Conservation (phyloP, 345 rosid genomes). For the Arabis alpina region DNA sequence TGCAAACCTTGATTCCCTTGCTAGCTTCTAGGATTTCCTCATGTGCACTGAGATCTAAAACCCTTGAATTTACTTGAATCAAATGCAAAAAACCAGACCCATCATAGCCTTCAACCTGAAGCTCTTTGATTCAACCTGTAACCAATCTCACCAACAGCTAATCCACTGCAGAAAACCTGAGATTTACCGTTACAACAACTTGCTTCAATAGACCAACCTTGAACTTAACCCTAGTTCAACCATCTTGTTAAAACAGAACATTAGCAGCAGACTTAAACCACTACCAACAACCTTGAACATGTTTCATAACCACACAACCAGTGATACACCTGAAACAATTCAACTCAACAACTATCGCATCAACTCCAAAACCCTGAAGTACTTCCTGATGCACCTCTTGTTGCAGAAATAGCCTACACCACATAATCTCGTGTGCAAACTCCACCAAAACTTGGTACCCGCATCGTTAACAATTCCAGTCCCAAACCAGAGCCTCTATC, state of each 20-base stretch:
- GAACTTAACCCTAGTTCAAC: not conserved
- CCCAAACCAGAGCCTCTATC: not conserved
- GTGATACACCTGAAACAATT: too few relatives aligned
- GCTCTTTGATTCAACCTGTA: too few relatives aligned
- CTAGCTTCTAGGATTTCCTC: conserved; percentile 17
- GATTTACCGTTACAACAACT: too few relatives aligned
- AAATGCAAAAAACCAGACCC: not conserved
- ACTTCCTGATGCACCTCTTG: too few relatives aligned
- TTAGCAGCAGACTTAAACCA: not conserved
- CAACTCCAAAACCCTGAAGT: too few relatives aligned
- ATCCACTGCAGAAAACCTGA: not conserved
- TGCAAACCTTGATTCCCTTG: conserved; percentile 18
- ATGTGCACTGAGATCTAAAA: conserved; percentile 8
- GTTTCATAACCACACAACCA: too few relatives aligned
- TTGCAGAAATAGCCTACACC: too few relatives aligned
- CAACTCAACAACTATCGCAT: too few relatives aligned
- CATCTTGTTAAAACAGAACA: not conserved
- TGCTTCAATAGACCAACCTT: not conserved
- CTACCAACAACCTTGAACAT: too few relatives aligned
- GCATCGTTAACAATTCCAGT: not conserved
- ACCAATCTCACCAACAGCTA: too few relatives aligned
- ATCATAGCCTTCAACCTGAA: too few relatives aligned
- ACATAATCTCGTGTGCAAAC: not conserved
- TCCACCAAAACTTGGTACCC: not conserved
- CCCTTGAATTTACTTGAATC: not conserved